These are phyloP conservation scores for Irineochytrium annulatum DNA, from an alignment of 192 early-diverging fungal species.

Conservation along the genomic window DNA sequence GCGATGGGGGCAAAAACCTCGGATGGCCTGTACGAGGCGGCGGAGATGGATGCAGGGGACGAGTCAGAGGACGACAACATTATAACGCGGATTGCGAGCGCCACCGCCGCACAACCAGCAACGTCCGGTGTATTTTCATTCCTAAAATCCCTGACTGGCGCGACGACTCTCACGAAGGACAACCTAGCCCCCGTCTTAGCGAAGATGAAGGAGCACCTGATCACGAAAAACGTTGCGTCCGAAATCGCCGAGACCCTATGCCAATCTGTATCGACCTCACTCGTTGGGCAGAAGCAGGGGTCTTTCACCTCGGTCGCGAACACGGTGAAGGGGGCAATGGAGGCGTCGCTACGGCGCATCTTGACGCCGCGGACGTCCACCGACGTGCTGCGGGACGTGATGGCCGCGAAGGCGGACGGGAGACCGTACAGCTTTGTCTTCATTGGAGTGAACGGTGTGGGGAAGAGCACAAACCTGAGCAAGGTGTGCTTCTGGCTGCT, in stretches of 20 bases:
- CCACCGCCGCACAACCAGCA: slow-evolving; percentile 6
- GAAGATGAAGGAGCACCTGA: slow-evolving; percentile 88
- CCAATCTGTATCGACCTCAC: slow-evolving; percentile 64
- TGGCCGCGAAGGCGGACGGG: slow-evolving; percentile 56
- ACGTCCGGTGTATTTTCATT: slow-evolving; percentile 26
- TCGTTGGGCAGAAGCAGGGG: slow-evolving; percentile 72
- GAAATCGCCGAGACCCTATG: slow-evolving; percentile 83
- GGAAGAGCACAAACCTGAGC: slow-evolving; percentile 89
- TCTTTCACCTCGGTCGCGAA: slow-evolving; percentile 55
- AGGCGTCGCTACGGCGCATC: slow-evolving; percentile 76
- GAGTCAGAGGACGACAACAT: slow-evolving; percentile 19
- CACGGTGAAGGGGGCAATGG: slow-evolving; percentile 77
- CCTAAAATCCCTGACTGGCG: slow-evolving; percentile 36
- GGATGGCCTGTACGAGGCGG: slow-evolving; percentile 63
- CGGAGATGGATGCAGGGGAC: slow-evolving; percentile 45
- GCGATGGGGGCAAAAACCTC: slow-evolving; percentile 21
- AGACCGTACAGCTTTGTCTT: slow-evolving; percentile 88
- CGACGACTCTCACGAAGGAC: slow-evolving; percentile 61
- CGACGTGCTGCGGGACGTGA: slow-evolving; percentile 87
- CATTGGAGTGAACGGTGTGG: slow-evolving; percentile 95
- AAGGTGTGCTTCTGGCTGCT: slow-evolving; percentile 95
- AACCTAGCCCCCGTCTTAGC: slow-evolving; percentile 74
- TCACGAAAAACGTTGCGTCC: slow-evolving; percentile 89
- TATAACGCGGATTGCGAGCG: slow-evolving; percentile 44
- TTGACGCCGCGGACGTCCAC: slow-evolving; percentile 85